Base-by-base conservation (phyloP, 192 early-diverging fungal genomes). In the Diversispora epigaea region DNA sequence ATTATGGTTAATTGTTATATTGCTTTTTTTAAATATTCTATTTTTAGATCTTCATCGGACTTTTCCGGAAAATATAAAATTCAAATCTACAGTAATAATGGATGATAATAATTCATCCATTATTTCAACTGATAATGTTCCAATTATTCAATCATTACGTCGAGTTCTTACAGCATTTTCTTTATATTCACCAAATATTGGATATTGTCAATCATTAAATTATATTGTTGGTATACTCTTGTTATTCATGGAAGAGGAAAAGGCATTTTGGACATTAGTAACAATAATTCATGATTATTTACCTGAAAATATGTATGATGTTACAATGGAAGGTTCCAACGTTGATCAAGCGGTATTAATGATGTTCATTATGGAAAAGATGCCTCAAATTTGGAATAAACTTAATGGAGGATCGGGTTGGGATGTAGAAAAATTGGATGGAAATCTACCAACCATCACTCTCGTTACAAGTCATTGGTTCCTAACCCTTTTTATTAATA, bases 391-490 rank as follows among this genome's bases (percentile, higher is more conserved):
- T 9, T 87, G 86, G 87, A 52, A 75, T 19, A 86, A 82, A 55
- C 45, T 84, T 56, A 79, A 79, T 21, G 67, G 57, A 7, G 85
- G 85, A 45, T 79, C 71, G 12, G 80, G 78, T 9, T 84, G 81
- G 68, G 86, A 85, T 19, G 70, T 79, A 32, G 85, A 86, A 46
- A 82, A 81, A 74, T 80, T 81, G 3, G 84, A 86, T 12, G 70
- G 80, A 4, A 81, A 82, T 9, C 78, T 90, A 84, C 89, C 93
- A 4, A 87, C 86, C 11, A 85, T 94, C 62, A 88, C 84, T 19
- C 81, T 94, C 71, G 90, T 92, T 12, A 93, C 92, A 1, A 93
- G 90, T 46, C 92, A 88, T 62, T 95, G 94, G 94, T 92, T 94
- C 75, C 79, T 92, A 76, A 92, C 91, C 0, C 79, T 94, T 4